Evolutionary conservation across 2,329 filamentous ascomycete genomes (phyloP), one percentile per base, ranked within the genome.

Genomic region (Teratosphaeria zuluensis): DNA sequence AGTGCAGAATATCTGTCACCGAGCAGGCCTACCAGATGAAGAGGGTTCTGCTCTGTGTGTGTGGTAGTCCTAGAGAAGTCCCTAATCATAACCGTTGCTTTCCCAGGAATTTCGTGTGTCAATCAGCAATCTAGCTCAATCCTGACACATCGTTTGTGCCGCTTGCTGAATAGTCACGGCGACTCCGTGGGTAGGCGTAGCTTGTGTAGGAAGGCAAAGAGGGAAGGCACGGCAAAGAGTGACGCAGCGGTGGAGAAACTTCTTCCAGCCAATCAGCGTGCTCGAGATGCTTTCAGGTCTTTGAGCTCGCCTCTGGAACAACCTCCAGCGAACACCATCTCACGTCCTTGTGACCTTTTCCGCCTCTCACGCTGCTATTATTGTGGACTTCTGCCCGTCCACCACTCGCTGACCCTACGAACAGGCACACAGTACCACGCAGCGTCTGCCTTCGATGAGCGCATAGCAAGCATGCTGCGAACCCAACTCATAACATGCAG

Each of bases 401-500:
- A 55, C 28, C 33, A 42, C 32, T 48, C 33, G 38, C 33, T 42
- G 8, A 12, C 14, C 19, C 55, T 51, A 30, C 38, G 14, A 51
- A 51, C 9, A 48, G 42, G 42, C 42, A 52, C 24, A 53, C 21
- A 31, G 12, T 19, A 31, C 24, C 30, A 46, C 38, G 19, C n/a
- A 56, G n/a, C 48, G 32, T 31, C 33, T 46, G 33, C 54, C 33
- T 46, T 46, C 53, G 58, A 60, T 62, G 60, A 58, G 58, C 51
- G 35, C 33, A 48, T 16, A 54, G 61, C 59, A 56, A 63, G 75
- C 78, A 90, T 90, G 87, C 81, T 90, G 81, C 85, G 86, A 78
- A 83, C 81, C 74, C 83, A 85, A 66, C 75, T 89, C 66, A 80
- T 81, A 69, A 81, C 81, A 75, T 83, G 84, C 75, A 81, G 84